Percentiles rank a stretch among this genome's conserved stretches.
These are phyloP conservation scores for Cutaneotrichosporon sp. DNA, from an alignment of 1,284 basidiomycete species.

Conservation along the genomic window DNA sequence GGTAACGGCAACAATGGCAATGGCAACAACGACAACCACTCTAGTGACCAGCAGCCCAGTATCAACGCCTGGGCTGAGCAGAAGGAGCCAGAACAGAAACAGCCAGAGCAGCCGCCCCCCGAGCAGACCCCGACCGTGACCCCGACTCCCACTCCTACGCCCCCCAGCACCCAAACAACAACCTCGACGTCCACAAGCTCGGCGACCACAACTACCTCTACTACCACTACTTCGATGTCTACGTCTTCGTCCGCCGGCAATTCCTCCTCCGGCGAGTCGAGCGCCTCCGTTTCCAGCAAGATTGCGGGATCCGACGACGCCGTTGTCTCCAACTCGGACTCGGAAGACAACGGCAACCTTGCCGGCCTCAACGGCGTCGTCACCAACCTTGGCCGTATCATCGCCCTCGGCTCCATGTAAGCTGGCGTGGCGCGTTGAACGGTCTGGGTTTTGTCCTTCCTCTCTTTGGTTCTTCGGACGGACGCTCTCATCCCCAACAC, in stretches of 20 bases:
- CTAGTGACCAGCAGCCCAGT: conserved; percentile 8
- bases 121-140: background rate
- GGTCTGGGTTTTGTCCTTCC: background rate
- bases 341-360: conserved; percentile 23
- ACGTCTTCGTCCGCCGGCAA: conserved; percentile 14
- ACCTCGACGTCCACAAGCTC: conserved; percentile 27
- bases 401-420: conserved; percentile 28
- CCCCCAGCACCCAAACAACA: conserved; percentile 27
- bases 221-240: conserved; percentile 1
- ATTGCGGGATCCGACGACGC: conserved; percentile 2
- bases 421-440: background rate
- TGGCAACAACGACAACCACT: background rate
- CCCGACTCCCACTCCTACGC: conserved; percentile 4
- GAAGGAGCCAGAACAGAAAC: no score
- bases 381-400: conserved; percentile 34
- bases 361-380: conserved; percentile 35
- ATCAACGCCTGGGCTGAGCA: background rate
- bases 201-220: conserved; percentile 31
- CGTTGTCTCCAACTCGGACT: conserved; percentile 6
- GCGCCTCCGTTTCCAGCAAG: no score
- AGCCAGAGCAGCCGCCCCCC: background rate
- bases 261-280: no score
- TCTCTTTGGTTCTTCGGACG: background rate
- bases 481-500: background rate
- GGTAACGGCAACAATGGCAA: background rate